Evolutionary conservation across 257 asterid genomes (phyloP).

Genomic region (Perilla frutescens): DNA sequence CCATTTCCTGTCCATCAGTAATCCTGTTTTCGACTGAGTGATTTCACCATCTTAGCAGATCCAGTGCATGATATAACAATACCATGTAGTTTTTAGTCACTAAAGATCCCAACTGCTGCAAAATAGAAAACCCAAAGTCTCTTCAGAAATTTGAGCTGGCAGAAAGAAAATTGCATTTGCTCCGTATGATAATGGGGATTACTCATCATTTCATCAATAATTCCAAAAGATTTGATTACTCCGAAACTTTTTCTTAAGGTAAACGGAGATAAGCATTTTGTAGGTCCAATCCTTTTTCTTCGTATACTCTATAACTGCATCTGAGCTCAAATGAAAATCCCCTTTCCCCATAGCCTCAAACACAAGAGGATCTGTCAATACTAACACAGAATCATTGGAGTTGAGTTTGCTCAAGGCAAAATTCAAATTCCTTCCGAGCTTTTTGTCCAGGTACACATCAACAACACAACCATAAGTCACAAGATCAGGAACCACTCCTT

Average conservation of each 20-base stretch:
- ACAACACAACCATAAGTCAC: constrained; percentile 86
- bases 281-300: constrained; percentile 61
- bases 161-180: constrained; percentile 14
- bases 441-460: constrained; percentile 83
- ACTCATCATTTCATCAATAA: constrained; percentile 51
- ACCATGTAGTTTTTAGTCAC: constrained; percentile 3
- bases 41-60: constrained; percentile 12
- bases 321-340: constrained; percentile 79
- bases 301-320: constrained; percentile 58
- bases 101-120: constrained; percentile 8
- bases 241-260: constrained; percentile 70
- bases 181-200: constrained; percentile 5
- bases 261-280: constrained; percentile 56
- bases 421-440: constrained; percentile 74
- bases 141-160: constrained; percentile 20
- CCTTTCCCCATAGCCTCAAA: constrained; percentile 93
- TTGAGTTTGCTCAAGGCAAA: constrained; percentile 61
- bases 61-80: constrained; percentile 8
- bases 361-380: constrained; percentile 68
- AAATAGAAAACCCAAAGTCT: constrained; percentile 16
- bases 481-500: constrained; percentile 77
- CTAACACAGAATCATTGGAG: constrained; percentile 43
- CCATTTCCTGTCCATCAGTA: neutral
- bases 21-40: constrained; percentile 5
- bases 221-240: constrained; percentile 89